Conservation (phyloP, 2,329 filamentous ascomycete species). For the Cladobotryum protrusum region DNA sequence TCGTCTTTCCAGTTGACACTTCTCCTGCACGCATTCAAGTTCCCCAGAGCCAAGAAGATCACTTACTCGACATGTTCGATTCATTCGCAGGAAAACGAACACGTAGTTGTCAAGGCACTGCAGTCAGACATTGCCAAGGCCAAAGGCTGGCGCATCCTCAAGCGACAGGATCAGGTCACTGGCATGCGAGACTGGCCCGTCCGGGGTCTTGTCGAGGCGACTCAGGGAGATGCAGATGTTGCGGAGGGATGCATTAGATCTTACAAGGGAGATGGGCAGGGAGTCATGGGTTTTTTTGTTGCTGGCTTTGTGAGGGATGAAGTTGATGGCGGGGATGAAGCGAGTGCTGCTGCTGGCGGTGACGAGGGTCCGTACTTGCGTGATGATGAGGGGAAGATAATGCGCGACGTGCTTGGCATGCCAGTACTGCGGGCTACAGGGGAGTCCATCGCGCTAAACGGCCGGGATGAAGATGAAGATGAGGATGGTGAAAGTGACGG, state of each 20-base stretch:
- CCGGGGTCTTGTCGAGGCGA: constrained; percentile 48
- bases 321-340: constrained; percentile 1
- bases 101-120: constrained; percentile 69
- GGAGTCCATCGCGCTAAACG: constrained; percentile 20
- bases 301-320: constrained; percentile 61
- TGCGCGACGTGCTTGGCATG: constrained; percentile 35
- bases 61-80: constrained; percentile 94
- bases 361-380: constrained; percentile 46
- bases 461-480: constrained; percentile 20
- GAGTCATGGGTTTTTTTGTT: constrained; percentile 94
- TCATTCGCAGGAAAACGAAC: constrained; percentile 81
- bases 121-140: constrained; percentile 57
- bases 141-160: constrained; percentile 72
- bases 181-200: constrained; percentile 74
- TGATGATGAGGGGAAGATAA: constrained; percentile 49
- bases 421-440: constrained; percentile 32
- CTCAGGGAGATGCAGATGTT: constrained; percentile 44
- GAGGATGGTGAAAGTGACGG: constrained; percentile 17
- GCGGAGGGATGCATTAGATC: constrained; percentile 76
- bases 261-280: constrained; percentile 71
- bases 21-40: constrained; percentile 76
- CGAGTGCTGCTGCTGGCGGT: constrained; percentile 6
- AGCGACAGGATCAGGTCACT: constrained; percentile 63
- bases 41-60: constrained; percentile 67
- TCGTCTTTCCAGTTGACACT: constrained; percentile 77